Percentiles rank a stretch among this genome's conserved stretches.
Conservation (phyloP, 2,329 filamentous ascomycete genomes). For the Hypoxylon rubiginosum region DNA sequence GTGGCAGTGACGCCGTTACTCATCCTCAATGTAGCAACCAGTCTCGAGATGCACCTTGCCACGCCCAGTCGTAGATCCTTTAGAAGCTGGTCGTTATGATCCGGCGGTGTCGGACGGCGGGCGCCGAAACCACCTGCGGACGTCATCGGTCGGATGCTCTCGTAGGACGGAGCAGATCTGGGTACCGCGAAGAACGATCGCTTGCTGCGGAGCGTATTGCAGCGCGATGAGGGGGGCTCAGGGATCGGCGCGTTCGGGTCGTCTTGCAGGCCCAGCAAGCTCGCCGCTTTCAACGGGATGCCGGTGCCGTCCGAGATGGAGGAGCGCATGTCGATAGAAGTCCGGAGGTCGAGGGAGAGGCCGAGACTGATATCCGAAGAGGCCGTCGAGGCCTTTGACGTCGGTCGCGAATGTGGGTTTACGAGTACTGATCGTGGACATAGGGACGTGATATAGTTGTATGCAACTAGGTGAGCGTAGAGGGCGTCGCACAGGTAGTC, state of each 20-base stretch:
- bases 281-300: slow-evolving; percentile 62
- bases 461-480: slow-evolving; percentile 70
- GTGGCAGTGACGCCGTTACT: slow-evolving; percentile 10
- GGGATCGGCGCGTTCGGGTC: slow-evolving; percentile 38
- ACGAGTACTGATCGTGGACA: slow-evolving; percentile 47
- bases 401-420: slow-evolving; percentile 18
- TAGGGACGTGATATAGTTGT: slow-evolving; percentile 66
- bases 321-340: slow-evolving; percentile 35
- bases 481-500: slow-evolving; percentile 70
- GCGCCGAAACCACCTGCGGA: slow-evolving; percentile 35
- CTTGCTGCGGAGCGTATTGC: slow-evolving; percentile 40
- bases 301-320: slow-evolving; percentile 41
- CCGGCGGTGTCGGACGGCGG: slow-evolving; percentile 22
- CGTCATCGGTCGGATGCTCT: slow-evolving; percentile 32
- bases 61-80: slow-evolving; percentile 63
- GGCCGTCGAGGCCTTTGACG: slow-evolving; percentile 37
- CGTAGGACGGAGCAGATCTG: slow-evolving; percentile 24
- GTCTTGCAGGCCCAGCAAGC: slow-evolving; percentile 62
- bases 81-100: slow-evolving; percentile 40
- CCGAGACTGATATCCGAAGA: slow-evolving; percentile 28
- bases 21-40: slow-evolving; percentile 63
- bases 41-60: slow-evolving; percentile 63
- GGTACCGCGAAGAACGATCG: slow-evolving; percentile 35
- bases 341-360: slow-evolving; percentile 30
- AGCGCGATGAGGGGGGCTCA: slow-evolving; percentile 35